Evolutionary conservation across 2,329 filamentous ascomycete species (phyloP).

Genomic region (Xylariaceae sp.): DNA sequence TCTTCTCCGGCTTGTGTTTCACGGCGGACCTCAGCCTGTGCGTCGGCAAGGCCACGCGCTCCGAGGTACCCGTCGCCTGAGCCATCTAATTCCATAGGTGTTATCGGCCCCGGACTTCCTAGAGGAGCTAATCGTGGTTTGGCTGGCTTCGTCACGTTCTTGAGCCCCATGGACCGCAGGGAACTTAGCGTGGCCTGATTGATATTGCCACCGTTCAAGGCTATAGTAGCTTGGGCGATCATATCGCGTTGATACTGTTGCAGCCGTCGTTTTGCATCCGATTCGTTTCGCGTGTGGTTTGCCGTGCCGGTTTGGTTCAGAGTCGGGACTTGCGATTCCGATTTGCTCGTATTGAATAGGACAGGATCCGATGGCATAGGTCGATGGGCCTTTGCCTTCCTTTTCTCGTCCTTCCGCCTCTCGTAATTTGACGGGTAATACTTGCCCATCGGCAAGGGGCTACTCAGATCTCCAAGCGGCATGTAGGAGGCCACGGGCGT

Average conservation of each 20-base stretch:
- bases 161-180: conserved; percentile 35
- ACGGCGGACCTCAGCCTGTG: conserved; percentile 25
- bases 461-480: conserved; percentile 44
- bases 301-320: conserved; percentile 19
- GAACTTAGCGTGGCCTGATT: conserved; percentile 33
- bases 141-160: conserved; percentile 32
- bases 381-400: conserved; percentile 17
- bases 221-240: conserved; percentile 51
- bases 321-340: conserved; percentile 33
- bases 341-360: conserved; percentile 31
- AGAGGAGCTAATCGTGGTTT: conserved; percentile 49
- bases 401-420: conserved; percentile 32
- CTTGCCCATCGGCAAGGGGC: conserved; percentile 51
- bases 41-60: conserved; percentile 22
- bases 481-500: conserved; percentile 48
- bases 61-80: conserved; percentile 36
- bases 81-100: conserved; percentile 53
- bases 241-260: conserved; percentile 58
- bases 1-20: conserved; percentile 32
- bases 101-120: conserved; percentile 56
- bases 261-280: conserved; percentile 46
- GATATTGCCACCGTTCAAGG: conserved; percentile 31
- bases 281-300: conserved; percentile 34
- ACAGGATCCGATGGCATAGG: conserved; percentile 22
- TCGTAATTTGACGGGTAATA: conserved; percentile 61